Percentiles rank a stretch among this genome's conserved stretches.
Conservation (phyloP, 805 yeast species). For the Yamadazyma akitaensis region DNA sequence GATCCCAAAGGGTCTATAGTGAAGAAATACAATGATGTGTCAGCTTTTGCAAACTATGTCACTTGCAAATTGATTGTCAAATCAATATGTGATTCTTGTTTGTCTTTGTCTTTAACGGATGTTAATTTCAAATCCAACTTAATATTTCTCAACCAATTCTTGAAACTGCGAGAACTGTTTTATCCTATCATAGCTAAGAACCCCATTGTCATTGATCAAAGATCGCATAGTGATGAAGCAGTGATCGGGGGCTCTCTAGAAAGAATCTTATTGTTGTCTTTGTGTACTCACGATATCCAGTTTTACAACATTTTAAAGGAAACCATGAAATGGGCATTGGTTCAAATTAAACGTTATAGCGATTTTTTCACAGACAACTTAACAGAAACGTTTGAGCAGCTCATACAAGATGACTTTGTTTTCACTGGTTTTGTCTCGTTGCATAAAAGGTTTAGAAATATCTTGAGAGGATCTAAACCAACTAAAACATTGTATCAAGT, state of each 20-base stretch:
- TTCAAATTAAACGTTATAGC: slow-evolving; percentile 15
- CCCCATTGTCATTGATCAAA: slow-evolving; percentile 12
- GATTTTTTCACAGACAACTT: slow-evolving; percentile 17
- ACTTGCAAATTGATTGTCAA: slow-evolving; percentile 31
- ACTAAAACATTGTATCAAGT: slow-evolving; percentile 32
- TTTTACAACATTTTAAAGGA: slow-evolving; percentile 38
- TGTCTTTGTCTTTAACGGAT: slow-evolving; percentile 31
- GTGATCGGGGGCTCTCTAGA: slow-evolving; percentile 25
- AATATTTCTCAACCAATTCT: slow-evolving; percentile 31
- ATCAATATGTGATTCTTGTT: slow-evolving; percentile 34
- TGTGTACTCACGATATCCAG: slow-evolving; percentile 44
- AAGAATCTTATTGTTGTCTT: slow-evolving; percentile 33
- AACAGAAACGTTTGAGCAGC: slow-evolving; percentile 25
- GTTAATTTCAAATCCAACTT: slow-evolving; percentile 35
- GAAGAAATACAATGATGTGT: slow-evolving; percentile 19
- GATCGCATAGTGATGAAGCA: slow-evolving; percentile 12
- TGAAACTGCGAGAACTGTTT: slow-evolving; percentile 24
- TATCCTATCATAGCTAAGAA: slow-evolving; percentile 12
- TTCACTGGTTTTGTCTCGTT: slow-evolving; percentile 72
- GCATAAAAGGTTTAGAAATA: slow-evolving; percentile 57
- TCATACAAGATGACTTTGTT: slow-evolving; percentile 52
- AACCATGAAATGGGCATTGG: slow-evolving; percentile 31
- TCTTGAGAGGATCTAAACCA: slow-evolving; percentile 25
- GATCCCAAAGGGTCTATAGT: slow-evolving; percentile 15
- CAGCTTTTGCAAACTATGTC: slow-evolving; percentile 24